Base-by-base conservation (phyloP, 2,329 filamentous ascomycete genomes). In the Colletotrichum caudatum region DNA sequence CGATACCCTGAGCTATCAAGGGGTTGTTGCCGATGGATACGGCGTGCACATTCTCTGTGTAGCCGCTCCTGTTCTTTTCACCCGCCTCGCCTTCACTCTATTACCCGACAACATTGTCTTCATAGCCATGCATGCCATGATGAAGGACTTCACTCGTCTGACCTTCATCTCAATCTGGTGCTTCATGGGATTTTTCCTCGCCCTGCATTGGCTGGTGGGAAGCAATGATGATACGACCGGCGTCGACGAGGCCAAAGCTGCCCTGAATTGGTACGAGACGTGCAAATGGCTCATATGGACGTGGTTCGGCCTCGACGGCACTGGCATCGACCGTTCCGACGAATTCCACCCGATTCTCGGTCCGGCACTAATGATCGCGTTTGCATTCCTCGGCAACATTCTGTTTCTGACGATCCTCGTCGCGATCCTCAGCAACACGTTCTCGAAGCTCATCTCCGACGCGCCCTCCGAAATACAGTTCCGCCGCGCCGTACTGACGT, bases 211-310 rank as follows among this genome's bases (percentile, higher is more conserved):
- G 91, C 86, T 94, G 6, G 76, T 82, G 26, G 78, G 74, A 14
- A 75, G 74, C 18, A 72, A 79, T 69, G 69, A 80, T 18, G 11
- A 12, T 64, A 73, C 77, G 41, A 78, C 81, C 1, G 78, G 77
- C 46, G 39, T 9, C 5, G 20, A 14, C 5, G 44, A 44, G 11
- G 16, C 5, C 20, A 56, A 41, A n/a, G 16, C 51, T 12, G 29
- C 58, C 6, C 4, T 69, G 4, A 58, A 35, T 0, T 84, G 82
- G 82, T 78, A 80, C 23, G 91, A 90, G 0, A 91, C 93, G 57
- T 88, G 87, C 50, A 93, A 93, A 78, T 94, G 92, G 92, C 91
- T 94, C 85, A 84, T 94, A 2, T 93, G 90, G 90, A 92, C 93
- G 74, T 94, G 92, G 92, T 94, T 94, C 75, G 92, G 92, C 1